A percentile compares a stretch with the other conserved stretches of the same genome.
Conservation (phyloP, 2,329 filamentous ascomycete genomes). For the Cadophora sp. region DNA sequence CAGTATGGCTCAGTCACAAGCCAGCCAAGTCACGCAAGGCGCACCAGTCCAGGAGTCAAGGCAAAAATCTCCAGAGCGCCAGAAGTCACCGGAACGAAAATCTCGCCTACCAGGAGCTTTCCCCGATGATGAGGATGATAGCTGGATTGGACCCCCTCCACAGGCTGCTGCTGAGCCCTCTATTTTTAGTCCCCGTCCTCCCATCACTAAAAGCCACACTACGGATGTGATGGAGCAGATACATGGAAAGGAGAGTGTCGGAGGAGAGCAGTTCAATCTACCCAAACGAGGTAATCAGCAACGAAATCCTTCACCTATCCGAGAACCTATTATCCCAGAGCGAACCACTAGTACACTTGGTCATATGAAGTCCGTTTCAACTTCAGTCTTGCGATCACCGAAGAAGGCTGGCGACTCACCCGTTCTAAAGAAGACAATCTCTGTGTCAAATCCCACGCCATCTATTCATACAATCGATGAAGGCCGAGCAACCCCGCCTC, state of each 20-base stretch:
- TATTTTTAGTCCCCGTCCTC: slow-evolving; percentile 55
- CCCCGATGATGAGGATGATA: slow-evolving; percentile 62
- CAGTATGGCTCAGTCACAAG: slow-evolving; percentile 31
- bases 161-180: slow-evolving; percentile 39
- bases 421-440: slow-evolving; percentile 62
- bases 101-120: slow-evolving; percentile 61
- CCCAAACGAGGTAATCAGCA: slow-evolving; percentile 50
- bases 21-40: slow-evolving; percentile 31
- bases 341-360: slow-evolving; percentile 46
- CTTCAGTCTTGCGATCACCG: slow-evolving; percentile 62
- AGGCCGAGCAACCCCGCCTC: slow-evolving; percentile 35
- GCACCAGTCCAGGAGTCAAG: slow-evolving; percentile 25
- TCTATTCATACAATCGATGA: slow-evolving; percentile 57
- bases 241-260: slow-evolving; percentile 55
- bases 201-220: slow-evolving; percentile 65
- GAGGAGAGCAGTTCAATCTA: slow-evolving; percentile 54
- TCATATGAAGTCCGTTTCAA: slow-evolving; percentile 69
- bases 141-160: slow-evolving; percentile 65
- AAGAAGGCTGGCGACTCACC: slow-evolving; percentile 45
- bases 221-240: slow-evolving; percentile 66
- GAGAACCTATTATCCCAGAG: slow-evolving; percentile 39
- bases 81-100: slow-evolving; percentile 30
- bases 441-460: slow-evolving; percentile 62
- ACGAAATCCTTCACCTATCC: slow-evolving; percentile 40
- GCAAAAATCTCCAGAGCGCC: slow-evolving; percentile 24